Conservation (phyloP, 768 basidiomycete species). For the Podaxis sp. region DNA sequence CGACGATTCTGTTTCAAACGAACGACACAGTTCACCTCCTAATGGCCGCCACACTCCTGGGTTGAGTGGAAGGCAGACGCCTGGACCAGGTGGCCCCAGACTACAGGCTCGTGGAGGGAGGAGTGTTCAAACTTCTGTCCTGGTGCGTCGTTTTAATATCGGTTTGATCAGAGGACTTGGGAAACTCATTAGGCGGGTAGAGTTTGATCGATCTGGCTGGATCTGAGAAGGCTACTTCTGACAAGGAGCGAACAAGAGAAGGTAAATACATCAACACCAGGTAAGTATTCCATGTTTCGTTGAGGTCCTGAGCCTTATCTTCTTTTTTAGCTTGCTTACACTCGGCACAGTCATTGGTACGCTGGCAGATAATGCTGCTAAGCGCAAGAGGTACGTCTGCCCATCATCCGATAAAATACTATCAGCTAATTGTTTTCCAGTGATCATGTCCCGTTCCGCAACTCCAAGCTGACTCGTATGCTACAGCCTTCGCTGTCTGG, state of each 20-base stretch:
- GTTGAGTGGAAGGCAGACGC: constrained; percentile 35
- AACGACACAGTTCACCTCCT: constrained; percentile 35
- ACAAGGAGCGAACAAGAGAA: constrained; percentile 93
- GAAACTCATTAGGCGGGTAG: constrained; percentile 30
- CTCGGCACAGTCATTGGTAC: constrained; percentile 92
- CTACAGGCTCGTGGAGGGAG: constrained; percentile 76
- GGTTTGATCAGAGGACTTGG: background rate
- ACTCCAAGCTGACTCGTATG: constrained; percentile 91
- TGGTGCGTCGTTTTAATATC: constrained; percentile 38
- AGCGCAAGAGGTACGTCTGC: constrained; percentile 56
- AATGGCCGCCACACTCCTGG: constrained; percentile 43
- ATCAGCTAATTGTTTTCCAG: constrained; percentile 25
- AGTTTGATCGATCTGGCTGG: constrained; percentile 95
- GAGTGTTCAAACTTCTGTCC: constrained; percentile 72
- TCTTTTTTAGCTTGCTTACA: constrained; percentile 66
- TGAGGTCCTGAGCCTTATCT: constrained; percentile 1
- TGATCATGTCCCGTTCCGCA: constrained; percentile 92
- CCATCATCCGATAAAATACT: background rate
- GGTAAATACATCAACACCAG: constrained; percentile 96
- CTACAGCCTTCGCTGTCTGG: constrained; percentile 94
- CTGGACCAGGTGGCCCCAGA: constrained; percentile 48
- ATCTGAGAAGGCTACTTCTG: constrained; percentile 92
- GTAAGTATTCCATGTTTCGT: constrained; percentile 25
- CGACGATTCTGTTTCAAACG: constrained; percentile 37
- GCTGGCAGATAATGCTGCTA: constrained; percentile 81